Base-by-base conservation (phyloP, 805 yeast species). In the Henningerozyma blattae region DNA sequence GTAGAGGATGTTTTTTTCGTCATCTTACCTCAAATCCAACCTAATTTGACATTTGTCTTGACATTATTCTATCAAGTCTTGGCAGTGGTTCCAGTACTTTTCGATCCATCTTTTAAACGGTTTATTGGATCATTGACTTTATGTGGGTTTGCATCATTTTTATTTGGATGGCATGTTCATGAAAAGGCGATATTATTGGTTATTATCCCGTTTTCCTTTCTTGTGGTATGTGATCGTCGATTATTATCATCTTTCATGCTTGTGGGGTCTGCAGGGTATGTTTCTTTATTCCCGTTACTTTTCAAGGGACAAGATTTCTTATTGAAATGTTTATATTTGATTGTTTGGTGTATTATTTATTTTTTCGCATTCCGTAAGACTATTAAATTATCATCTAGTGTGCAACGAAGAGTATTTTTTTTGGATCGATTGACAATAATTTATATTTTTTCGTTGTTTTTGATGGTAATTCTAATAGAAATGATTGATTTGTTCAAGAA, bases 111-210 rank as follows among this genome's bases (percentile, higher is more conserved):
- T 2, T 82, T 69, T 52, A 75, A 74, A 42, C 67, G 93, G 43
- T 91, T 91, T 45, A 55, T 87, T 14, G 95, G 94, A 0, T 72
- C 87, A 1, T 59, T 91, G 46, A 79, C 95, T 0, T 65, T 89
- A 31, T 89, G 97, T 58, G 97, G 93, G 4, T 84, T 74, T 59
- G 77, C 95, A 0, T 81, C 95, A 2, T 91, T 83, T 50, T 59
- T 91, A 32, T 91, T 91, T 58, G 98, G 99, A 4, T 91, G 97
- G 96, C 97, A 91, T 51, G 98, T 91, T 17, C 98, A 91, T 60
- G 98, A 91, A 58, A 91, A 91, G 67, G 97, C 97, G 0, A 74
- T 91, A n/a, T 68, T 91, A 66, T 56, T 87, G 15, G 78, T 89
- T 3, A 80, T 91, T 7, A 71, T 91, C 44, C 99, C 99, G 1